These are phyloP conservation scores for Hyparrhenia diplandra DNA, from an alignment of 176 grass and related monocot genomes.

Conservation along the genomic window DNA sequence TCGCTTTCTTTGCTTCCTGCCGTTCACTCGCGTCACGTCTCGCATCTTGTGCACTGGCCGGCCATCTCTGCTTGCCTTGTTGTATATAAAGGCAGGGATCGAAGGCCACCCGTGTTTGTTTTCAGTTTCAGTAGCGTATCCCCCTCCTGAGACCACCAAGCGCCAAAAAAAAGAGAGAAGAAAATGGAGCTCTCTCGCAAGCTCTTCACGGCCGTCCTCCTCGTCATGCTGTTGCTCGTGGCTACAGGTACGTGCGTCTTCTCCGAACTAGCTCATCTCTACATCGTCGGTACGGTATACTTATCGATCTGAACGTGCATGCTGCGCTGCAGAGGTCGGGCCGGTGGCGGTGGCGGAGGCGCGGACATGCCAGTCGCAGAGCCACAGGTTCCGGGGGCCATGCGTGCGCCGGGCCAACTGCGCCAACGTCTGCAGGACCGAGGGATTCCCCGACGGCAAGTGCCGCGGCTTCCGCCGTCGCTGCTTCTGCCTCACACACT, in stretches of 20 bases:
- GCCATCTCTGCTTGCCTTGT: too few species aligned
- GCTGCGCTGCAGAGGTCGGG: constrained; percentile 29
- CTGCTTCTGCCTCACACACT: constrained; percentile 61
- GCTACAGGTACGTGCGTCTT: constrained; percentile 31
- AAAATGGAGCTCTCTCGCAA: constrained; percentile 42
- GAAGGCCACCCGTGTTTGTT: background rate
- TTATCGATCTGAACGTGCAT: background rate
- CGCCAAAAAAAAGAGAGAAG: too few species aligned
- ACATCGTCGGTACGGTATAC: too few species aligned
- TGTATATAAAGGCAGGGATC: background rate
- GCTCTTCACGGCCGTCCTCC: constrained; percentile 14
- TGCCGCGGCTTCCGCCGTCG: constrained; percentile 60
- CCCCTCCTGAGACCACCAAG: too few species aligned
- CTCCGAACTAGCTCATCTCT: too few species aligned
- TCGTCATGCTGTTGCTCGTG: constrained; percentile 32
- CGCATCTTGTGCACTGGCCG: background rate
- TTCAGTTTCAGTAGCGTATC: background rate
- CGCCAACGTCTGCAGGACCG: constrained; percentile 64
- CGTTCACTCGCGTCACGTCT: background rate
- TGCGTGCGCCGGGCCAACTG: constrained; percentile 56
- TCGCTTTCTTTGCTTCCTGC: background rate
- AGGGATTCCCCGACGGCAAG: constrained; percentile 66
- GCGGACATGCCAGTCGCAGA: constrained; percentile 58
- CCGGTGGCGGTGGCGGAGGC: constrained; percentile 53
- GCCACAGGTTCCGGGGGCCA: constrained; percentile 61